A percentile compares a stretch with the other conserved stretches of the same genome.
phyloP scores from a whole-genome alignment of 2,329 filamentous ascomycete genomes.

The Epichloe elymi region DNA sequence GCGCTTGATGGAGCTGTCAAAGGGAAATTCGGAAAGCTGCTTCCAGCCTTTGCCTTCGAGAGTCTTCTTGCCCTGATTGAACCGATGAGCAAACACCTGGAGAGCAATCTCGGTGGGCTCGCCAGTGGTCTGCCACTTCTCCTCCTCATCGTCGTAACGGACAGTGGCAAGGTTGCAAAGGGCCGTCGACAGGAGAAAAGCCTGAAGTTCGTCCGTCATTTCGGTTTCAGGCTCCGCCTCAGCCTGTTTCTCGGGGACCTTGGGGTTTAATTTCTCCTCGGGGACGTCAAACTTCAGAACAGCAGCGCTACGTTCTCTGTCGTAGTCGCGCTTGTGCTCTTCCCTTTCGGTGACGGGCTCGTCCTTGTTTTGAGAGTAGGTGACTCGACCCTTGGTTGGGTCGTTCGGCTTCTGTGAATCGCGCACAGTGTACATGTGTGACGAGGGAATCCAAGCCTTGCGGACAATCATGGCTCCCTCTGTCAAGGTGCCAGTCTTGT shows the following conservation, averaged over 20 bases:
- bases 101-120: conserved; percentile 67
- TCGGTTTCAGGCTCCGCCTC: conserved; percentile 26
- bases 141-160: conserved; percentile 38
- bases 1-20: conserved; percentile 64
- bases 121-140: conserved; percentile 52
- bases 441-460: conserved; percentile 50
- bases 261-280: conserved; percentile 36
- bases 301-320: conserved; percentile 45
- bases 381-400: conserved; percentile 44
- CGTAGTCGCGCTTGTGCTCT: conserved; percentile 39
- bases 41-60: conserved; percentile 43
- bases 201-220: conserved; percentile 35
- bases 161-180: conserved; percentile 55
- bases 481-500: conserved; percentile 59
- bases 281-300: conserved; percentile 51
- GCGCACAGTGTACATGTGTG: conserved; percentile 44
- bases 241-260: conserved; percentile 10
- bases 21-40: conserved; percentile 60
- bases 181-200: conserved; percentile 42
- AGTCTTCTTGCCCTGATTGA: conserved; percentile 42
- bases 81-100: conserved; percentile 61
- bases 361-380: conserved; percentile 27
- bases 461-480: conserved; percentile 58
- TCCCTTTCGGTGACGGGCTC: conserved; percentile 19
- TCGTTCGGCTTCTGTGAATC: conserved; percentile 48